Evolutionary conservation across 768 basidiomycete species (phyloP).

Genomic region (Podaxis sp.): DNA sequence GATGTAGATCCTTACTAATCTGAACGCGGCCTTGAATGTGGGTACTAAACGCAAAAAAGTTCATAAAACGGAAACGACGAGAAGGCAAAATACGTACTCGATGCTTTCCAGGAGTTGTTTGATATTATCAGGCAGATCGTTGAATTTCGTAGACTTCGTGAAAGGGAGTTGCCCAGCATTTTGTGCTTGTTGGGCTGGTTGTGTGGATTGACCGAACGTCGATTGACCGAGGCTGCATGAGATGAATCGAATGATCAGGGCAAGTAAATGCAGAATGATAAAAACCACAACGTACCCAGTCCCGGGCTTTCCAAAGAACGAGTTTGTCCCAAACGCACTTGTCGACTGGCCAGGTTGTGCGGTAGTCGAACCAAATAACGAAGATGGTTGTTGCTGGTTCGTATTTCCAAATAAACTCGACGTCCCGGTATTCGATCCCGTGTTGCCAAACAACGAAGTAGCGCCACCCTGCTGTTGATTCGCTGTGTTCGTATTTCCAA

Average conservation of each 20-base stretch:
- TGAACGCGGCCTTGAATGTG: conserved; percentile 78
- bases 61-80: conserved; percentile 11
- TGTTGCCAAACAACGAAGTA: conserved; percentile 24
- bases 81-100: conserved; percentile 49
- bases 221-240: neutral
- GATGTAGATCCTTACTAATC: conserved; percentile 77
- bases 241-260: neutral
- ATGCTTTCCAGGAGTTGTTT: conserved; percentile 66
- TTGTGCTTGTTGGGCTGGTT: conserved; percentile 23
- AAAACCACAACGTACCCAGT: neutral
- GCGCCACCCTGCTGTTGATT: conserved; percentile 17
- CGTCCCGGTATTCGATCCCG: conserved; percentile 14
- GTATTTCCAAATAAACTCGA: conserved; percentile 14
- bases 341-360: conserved; percentile 17
- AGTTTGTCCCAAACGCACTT: conserved; percentile 14
- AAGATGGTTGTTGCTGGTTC: conserved; percentile 22
- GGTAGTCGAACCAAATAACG: conserved; percentile 30
- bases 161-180: conserved; percentile 35
- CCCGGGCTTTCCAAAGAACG: conserved; percentile 20
- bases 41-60: conserved; percentile 37
- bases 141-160: conserved; percentile 71
- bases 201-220: conserved; percentile 2
- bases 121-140: conserved; percentile 72
- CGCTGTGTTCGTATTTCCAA: conserved; percentile 4
- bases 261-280: neutral